Percentiles rank a stretch among this genome's conserved stretches.
Evolutionary conservation across 108 stramenopile genomes (phyloP).

Genomic region (Pseudonitzschia delicatissima): DNA sequence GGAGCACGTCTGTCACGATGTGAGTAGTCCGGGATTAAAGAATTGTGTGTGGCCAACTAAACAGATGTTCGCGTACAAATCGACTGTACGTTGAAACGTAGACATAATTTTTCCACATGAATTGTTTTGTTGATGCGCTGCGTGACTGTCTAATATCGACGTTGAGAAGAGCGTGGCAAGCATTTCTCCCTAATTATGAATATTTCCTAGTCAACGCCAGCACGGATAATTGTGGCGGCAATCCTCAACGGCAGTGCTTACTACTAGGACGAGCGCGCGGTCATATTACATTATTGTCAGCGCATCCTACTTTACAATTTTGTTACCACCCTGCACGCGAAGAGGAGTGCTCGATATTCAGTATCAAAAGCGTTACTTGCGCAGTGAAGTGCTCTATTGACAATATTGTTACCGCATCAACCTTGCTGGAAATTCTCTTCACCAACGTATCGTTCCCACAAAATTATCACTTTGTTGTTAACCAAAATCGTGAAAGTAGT

Average conservation of each 20-base stretch:
- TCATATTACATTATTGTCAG: neutral
- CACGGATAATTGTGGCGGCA: neutral
- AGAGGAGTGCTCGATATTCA: slow-evolving; percentile 5
- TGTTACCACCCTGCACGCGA: neutral
- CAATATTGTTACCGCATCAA: slow-evolving; percentile 9
- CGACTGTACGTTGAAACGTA: no score
- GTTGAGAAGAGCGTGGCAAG: neutral
- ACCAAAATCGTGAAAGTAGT: no score
- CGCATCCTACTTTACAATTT: neutral
- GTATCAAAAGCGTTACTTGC: neutral
- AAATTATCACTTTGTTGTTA: neutral
- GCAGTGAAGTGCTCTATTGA: neutral
- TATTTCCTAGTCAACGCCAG: slow-evolving; percentile 3
- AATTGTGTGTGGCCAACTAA: no score
- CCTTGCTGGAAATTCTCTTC: neutral
- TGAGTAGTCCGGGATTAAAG: no score
- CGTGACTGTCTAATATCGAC: no score
- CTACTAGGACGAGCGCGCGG: no score
- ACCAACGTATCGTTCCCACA: neutral
- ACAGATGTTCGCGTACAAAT: no score
- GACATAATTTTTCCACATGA: no score
- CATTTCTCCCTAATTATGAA: neutral
- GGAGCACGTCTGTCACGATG: no score
- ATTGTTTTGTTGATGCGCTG: no score
- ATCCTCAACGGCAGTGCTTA: slow-evolving; percentile 3